Base-by-base conservation (phyloP, 2,329 filamentous ascomycete species). In the Talaromyces piceae region DNA sequence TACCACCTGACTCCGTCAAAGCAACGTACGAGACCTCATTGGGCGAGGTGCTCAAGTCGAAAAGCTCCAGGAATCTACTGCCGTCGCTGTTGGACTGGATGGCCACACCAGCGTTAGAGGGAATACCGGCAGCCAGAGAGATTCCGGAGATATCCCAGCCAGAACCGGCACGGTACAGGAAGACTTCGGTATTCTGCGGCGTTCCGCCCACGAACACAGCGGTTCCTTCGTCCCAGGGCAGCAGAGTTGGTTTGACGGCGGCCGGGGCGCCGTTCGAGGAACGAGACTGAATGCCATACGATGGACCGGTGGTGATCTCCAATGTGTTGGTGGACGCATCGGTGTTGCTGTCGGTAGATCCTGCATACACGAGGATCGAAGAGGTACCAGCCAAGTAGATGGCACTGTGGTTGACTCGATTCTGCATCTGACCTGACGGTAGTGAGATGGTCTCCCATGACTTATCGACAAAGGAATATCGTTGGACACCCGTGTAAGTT, bases 341-440 rank as follows among this genome's bases (percentile, higher is more conserved):
- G 7, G 71, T 67, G 28, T 71, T 72, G 23, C 80, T 81, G 58
- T 83, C 79, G 59, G 84, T 81, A 13, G 78, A 82, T 43, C 91
- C 91, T 27, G 84, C 87, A 64, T 91, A 96, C 23, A 95, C 77
- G 22, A 96, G 70, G 50, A 97, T 87, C 3, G 81, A 78, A 50
- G 88, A 78, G 13, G 82, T 79, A 20, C 78, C 77, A 55, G 82
- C 78, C 49, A 97, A 74, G 64, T 90, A 96, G 16, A 81, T 78
- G 11, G 86, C 86, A 57, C 81, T 84, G 67, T 97, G 91, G 59
- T 84, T 80, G 53, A 82, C 74, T 52, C 89, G 82, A 61, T 88
- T 81, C 63, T 86, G 77, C 45, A 86, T 78, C 43, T 84, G 80
- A 30, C 69, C 65, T 27, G 72, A 71, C 13, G 68, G 65, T 4